These are phyloP conservation scores for Cokeromyces recurvatus DNA, from an alignment of 371 early-diverging fungal species.

Conservation along the genomic window DNA sequence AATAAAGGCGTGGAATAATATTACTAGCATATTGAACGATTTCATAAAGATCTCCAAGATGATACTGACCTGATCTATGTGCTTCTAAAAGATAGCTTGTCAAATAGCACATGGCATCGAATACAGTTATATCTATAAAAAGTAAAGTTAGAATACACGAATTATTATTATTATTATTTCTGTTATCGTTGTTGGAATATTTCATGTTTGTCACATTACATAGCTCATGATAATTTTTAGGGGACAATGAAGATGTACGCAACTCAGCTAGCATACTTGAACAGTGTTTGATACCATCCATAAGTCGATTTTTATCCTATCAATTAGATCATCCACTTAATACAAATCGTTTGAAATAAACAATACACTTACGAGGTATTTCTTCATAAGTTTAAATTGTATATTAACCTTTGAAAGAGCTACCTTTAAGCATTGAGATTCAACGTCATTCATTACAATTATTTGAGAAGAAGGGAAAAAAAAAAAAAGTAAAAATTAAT, in stretches of 20 bases:
- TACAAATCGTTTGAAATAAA: too few relatives aligned
- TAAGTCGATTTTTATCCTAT: slow-evolving; percentile 78
- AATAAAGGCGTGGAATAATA: slow-evolving; percentile 91
- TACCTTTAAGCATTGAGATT: too few relatives aligned
- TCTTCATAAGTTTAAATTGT: slow-evolving; percentile 87
- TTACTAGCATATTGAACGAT: slow-evolving; percentile 94
- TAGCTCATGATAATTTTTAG: slow-evolving; percentile 94
- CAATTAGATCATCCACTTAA: neutral
- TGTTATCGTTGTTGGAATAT: too few relatives aligned
- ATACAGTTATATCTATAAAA: slow-evolving; percentile 84
- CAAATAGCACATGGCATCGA: slow-evolving; percentile 88
- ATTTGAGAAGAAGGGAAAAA: neutral
- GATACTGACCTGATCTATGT: slow-evolving; percentile 75
- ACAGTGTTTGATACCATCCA: slow-evolving; percentile 92
- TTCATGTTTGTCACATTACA: too few relatives aligned
- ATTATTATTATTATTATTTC: too few relatives aligned
- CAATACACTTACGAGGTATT: slow-evolving; percentile 65
- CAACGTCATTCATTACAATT: too few relatives aligned
- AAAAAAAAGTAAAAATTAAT: neutral
- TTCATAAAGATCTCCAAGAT: slow-evolving; percentile 92
- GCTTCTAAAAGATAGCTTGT: slow-evolving; percentile 79
- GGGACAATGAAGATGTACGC: slow-evolving; percentile 84
- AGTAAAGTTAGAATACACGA: neutral
- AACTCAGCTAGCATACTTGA: slow-evolving; percentile 93
- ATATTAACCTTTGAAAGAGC: slow-evolving; percentile 56